A percentile compares a stretch with the other conserved stretches of the same genome.
These are phyloP conservation scores for Ophiosphaerella narmari DNA, from an alignment of 2,329 filamentous ascomycete genomes.

Conservation along the genomic window DNA sequence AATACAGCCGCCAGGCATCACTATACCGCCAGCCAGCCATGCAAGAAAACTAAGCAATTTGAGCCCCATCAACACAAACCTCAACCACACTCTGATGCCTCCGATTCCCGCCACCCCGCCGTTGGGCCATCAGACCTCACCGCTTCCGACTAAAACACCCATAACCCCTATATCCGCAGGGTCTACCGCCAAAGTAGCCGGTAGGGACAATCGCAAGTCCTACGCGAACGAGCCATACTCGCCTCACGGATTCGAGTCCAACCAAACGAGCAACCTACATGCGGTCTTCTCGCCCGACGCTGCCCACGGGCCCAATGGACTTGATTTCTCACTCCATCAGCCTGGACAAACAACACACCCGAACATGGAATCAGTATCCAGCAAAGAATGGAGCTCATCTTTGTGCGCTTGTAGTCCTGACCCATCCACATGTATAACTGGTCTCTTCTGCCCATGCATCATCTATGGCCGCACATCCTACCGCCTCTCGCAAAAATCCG, in stretches of 20 bases:
- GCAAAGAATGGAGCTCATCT: slow-evolving; percentile 37
- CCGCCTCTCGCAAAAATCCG: slow-evolving; percentile 45
- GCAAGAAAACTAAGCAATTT: slow-evolving; percentile 40
- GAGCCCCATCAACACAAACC: slow-evolving; percentile 38
- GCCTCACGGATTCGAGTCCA: slow-evolving; percentile 34
- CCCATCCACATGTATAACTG: slow-evolving; percentile 44
- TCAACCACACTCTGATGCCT: slow-evolving; percentile 24
- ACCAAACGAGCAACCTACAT: slow-evolving; percentile 27
- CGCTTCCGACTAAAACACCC: slow-evolving; percentile 31
- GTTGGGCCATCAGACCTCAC: slow-evolving; percentile 25
- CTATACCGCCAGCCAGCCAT: slow-evolving; percentile 29
- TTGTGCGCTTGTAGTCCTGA: slow-evolving; percentile 45
- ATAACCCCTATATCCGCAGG: slow-evolving; percentile 35
- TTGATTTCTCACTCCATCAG: slow-evolving; percentile 41
- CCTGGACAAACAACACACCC: slow-evolving; percentile 50
- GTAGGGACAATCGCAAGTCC: slow-evolving; percentile 13
- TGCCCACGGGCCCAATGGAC: slow-evolving; percentile 45
- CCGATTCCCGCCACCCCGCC: slow-evolving; percentile 34
- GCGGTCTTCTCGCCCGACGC: slow-evolving; percentile 45
- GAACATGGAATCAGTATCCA: slow-evolving; percentile 41
- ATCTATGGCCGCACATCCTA: slow-evolving; percentile 52
- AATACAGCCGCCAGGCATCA: slow-evolving; percentile 16
- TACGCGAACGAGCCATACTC: slow-evolving; percentile 37
- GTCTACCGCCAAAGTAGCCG: slow-evolving; percentile 25
- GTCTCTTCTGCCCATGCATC: slow-evolving; percentile 50